Base-by-base conservation (phyloP, 176 grass and related monocot species). In the Pontederia crassipes region DNA sequence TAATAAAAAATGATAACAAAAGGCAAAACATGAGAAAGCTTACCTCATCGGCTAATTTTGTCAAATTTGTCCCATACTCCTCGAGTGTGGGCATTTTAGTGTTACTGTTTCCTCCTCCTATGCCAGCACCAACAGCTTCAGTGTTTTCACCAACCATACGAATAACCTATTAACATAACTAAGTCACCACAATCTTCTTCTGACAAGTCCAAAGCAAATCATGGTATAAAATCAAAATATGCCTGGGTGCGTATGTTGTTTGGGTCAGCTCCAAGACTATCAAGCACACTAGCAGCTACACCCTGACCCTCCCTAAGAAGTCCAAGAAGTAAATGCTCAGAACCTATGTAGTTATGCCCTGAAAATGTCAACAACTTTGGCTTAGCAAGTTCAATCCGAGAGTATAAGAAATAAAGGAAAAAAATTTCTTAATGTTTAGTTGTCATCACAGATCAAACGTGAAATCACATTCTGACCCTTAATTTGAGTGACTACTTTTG, bases 71-170 rank as follows among this genome's bases (percentile, higher is more conserved):
- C 45, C 92, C 92, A 29, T 96, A 90, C 63, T 90, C 92, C 73
- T 96, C 92, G n/a, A 96, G 87, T 52, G 86, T 96, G 53, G 92
- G 92, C 92, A 90, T 96, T 57, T 96, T 96, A 61, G 90, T 83
- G 40, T 79, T 76, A 76, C 87, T 96, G 61, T 69, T 87, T 67
- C 86, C 91, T 75, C 91, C 91, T 28, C 91, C 91, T 53, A 95
- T 83, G 62, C 86, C 83, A 72, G 86, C 91, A 80, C 86, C 86
- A 66, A 90, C 91, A 79, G 91, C 91, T 72, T 96, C 92, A 54
- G 80, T 82, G 65, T 78, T 96, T 78, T 96, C 92, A 62, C 86
- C 87, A 75, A 90, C 85, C 92, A 90, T 96, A 72, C 87, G 76
- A 54, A 96, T 82, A 77, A 90, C 86, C 92, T 96, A 80, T 45